Evolutionary conservation across 2,329 filamentous ascomycete genomes (phyloP), one percentile per base, ranked within the genome.

Genomic region (Endocalyx cinctus): DNA sequence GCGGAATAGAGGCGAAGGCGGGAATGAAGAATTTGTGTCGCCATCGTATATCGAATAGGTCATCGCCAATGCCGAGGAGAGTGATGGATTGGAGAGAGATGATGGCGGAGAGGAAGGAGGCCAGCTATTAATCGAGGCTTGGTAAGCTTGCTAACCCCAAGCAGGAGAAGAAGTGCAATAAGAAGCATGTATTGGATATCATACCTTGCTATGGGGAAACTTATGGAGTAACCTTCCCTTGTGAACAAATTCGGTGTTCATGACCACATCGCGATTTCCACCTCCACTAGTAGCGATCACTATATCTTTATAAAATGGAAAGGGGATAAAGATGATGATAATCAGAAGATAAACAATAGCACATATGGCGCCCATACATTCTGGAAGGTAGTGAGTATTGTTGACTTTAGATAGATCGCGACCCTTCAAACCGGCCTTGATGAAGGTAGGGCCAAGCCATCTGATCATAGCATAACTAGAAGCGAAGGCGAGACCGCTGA

Each of bases 11-110:
- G 37, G 89, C 89, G 50, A 98, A 84, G 38, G 87, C 92, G 5
- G 92, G 92, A 50, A 98, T 96, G 69, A 96, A 85, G 64, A 96
- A 88, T 68, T 98, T 98, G 73, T 98, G 90, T 34, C 92, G 84
- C 92, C 92, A 98, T 56, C 92, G 80, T 54, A 98, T 95, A 61
- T 98, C 92, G 63, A 98, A 95, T 32, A 96, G 76, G 63, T 98
- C 92, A 63, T 98, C 92, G 46, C 87, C 86, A 39, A 98, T 82
- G 34, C 92, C 92, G 20, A 98, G 82, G 37, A 97, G 82, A 30
- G 88, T 84, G 43, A 94, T 87, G 28, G 82, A 85, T 63, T 96
- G 88, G 23, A 98, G 77, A 6, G 90, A 94, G 47, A 96, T 82
- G 53, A 97, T 84, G 42, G 89, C 92, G 17, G 92, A 94, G 27